Conservation (phyloP, 345 rosid species). For the Passiflora organensis region DNA sequence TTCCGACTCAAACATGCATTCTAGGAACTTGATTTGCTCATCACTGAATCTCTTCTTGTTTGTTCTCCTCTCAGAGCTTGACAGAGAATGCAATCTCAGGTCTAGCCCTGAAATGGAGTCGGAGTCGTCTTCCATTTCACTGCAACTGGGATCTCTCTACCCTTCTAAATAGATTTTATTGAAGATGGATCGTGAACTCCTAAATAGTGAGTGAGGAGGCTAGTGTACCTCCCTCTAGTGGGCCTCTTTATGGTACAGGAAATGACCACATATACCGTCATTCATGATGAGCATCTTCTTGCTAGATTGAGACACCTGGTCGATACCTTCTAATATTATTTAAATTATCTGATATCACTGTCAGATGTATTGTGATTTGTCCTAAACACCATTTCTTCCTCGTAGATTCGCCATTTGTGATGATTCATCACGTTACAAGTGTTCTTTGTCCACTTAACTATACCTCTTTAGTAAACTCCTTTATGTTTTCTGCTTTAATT, state of each 20-base stretch:
- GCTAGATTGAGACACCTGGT: constrained; percentile 11
- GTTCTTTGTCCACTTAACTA: too few relatives aligned
- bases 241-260: constrained; percentile 6
- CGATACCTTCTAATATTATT: neutral
- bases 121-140: too few relatives aligned
- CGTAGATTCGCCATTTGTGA: too few relatives aligned
- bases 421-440: neutral
- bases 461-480: neutral
- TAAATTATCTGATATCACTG: neutral
- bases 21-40: constrained; percentile 17
- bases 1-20: constrained; percentile 17
- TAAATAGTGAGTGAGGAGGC: neutral
- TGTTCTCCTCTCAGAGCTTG: constrained; percentile 5
- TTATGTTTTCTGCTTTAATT: neutral
- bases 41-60: constrained; percentile 15
- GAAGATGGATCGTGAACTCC: neutral
- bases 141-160: neutral
- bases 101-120: constrained; percentile 7
- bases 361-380: neutral
- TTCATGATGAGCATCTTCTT: constrained; percentile 1
- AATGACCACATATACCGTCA: neutral
- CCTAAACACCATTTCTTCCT: constrained; percentile 7
- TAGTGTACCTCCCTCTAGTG: constrained; percentile 3
- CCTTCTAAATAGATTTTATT: neutral
- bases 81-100: constrained; percentile 4